A percentile compares a stretch with the other conserved stretches of the same genome.
Evolutionary conservation across 1,139 yeast genomes (phyloP).

Genomic region (Zygoascus hellenicus): DNA sequence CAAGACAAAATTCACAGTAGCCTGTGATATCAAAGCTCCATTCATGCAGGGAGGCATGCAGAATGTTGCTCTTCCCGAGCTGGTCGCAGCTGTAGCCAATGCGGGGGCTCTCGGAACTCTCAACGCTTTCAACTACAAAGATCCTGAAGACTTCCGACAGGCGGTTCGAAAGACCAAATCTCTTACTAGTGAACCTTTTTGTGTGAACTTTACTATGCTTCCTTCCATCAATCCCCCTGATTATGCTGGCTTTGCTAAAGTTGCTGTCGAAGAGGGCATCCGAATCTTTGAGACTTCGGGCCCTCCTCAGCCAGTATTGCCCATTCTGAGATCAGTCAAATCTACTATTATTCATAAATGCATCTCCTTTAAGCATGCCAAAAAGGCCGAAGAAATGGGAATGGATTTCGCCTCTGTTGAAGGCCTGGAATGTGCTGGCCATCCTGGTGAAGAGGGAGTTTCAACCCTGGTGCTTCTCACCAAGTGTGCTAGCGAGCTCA

Average conservation of each 20-base stretch:
- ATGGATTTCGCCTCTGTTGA: slow-evolving; percentile 35
- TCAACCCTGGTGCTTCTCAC: slow-evolving; percentile 30
- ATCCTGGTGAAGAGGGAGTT: slow-evolving; percentile 36
- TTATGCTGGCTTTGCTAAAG: slow-evolving; percentile 31
- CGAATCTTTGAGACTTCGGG: slow-evolving; percentile 35
- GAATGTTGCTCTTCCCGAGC: slow-evolving; percentile 32
- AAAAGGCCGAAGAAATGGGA: slow-evolving; percentile 32
- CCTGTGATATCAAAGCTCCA: slow-evolving; percentile 35
- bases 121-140: slow-evolving; percentile 32
- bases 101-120: slow-evolving; percentile 36
- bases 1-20: slow-evolving; percentile 30
- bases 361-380: slow-evolving; percentile 31
- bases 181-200: slow-evolving; percentile 31
- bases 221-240: slow-evolving; percentile 36
- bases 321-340: slow-evolving; percentile 22
- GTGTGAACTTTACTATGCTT: slow-evolving; percentile 34
- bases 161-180: slow-evolving; percentile 27
- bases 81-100: slow-evolving; percentile 35
- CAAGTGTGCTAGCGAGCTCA: slow-evolving; percentile 28
- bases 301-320: slow-evolving; percentile 29
- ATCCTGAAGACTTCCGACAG: slow-evolving; percentile 31
- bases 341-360: slow-evolving; percentile 34
- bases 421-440: slow-evolving; percentile 37
- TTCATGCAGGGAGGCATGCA: slow-evolving; percentile 35
- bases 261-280: slow-evolving; percentile 34